phyloP scores from a whole-genome alignment of 78 protist species.

The Dictyostelium firmibasis region DNA sequence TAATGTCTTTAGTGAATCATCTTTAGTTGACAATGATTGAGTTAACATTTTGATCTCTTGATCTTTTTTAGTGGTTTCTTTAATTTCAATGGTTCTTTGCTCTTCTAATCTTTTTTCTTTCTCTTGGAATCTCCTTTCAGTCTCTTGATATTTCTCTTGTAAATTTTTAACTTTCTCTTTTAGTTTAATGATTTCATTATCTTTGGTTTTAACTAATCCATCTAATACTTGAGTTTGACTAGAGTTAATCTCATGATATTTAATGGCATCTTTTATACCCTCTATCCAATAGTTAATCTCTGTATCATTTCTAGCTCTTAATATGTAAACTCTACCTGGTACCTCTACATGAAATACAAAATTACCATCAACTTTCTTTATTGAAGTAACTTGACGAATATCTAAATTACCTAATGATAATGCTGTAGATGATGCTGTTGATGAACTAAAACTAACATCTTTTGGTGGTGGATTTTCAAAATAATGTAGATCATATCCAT shows the following conservation, averaged over 20 bases:
- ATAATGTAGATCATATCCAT: slow-evolving; percentile 62
- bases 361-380: slow-evolving; percentile 23
- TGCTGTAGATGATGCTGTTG: not conserved
- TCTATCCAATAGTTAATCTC: slow-evolving; percentile 59
- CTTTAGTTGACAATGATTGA: not conserved
- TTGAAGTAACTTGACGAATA: not conserved
- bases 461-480: slow-evolving; percentile 23
- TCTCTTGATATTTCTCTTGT: not conserved
- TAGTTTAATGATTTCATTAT: slow-evolving; percentile 21
- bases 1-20: not conserved
- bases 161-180: slow-evolving; percentile 18
- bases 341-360: slow-evolving; percentile 27
- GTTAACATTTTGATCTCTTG: not conserved
- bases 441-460: not conserved
- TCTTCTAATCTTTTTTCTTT: not conserved
- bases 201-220: slow-evolving; percentile 19
- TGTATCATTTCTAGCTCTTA: slow-evolving; percentile 27
- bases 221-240: slow-evolving; percentile 7
- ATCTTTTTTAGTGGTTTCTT: not conserved
- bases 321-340: slow-evolving; percentile 22
- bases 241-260: not conserved
- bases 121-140: not conserved
- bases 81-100: not conserved
- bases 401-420: slow-evolving; percentile 43
- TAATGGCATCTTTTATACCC: slow-evolving; percentile 31